Evolutionary conservation across 2,329 filamentous ascomycete species (phyloP).

Genomic region (Seiridium cupressi): DNA sequence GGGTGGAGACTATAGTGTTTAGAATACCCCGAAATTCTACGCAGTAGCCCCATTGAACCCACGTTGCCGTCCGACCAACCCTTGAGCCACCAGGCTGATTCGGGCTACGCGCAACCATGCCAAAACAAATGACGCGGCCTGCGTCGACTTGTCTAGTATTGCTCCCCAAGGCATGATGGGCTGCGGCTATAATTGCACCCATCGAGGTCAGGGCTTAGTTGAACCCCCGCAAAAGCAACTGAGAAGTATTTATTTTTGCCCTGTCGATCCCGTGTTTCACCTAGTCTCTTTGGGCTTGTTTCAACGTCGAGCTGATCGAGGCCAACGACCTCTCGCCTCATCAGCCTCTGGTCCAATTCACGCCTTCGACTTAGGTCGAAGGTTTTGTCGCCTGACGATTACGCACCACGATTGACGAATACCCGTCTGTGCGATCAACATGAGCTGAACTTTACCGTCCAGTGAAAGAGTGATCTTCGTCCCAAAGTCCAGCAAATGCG

Average conservation of each 20-base stretch:
- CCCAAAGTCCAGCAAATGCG: neutral
- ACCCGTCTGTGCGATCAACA: neutral
- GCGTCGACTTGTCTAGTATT: neutral
- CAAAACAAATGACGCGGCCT: neutral
- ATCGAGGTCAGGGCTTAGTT: neutral
- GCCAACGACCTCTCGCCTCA: neutral
- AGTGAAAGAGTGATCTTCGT: neutral
- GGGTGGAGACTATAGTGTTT: neutral
- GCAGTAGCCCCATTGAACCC: neutral
- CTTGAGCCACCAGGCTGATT: neutral
- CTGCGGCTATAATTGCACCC: neutral
- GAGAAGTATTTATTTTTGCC: neutral
- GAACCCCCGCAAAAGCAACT: neutral
- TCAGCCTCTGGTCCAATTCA: neutral
- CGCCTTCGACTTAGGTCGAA: neutral
- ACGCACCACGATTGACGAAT: neutral
- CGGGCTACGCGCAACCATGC: neutral
- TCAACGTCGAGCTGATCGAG: neutral
- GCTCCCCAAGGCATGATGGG: neutral
- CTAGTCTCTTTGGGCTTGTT: neutral
- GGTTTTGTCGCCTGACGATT: neutral
- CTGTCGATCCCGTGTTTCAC: slow-evolving; percentile 2
- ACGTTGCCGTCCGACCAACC: neutral
- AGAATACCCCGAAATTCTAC: neutral
- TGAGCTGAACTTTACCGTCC: neutral